Percentiles rank a stretch among this genome's conserved stretches.
phyloP scores from a whole-genome alignment of 2,329 filamentous ascomycete species.

The Grosmannia clavigera region DNA sequence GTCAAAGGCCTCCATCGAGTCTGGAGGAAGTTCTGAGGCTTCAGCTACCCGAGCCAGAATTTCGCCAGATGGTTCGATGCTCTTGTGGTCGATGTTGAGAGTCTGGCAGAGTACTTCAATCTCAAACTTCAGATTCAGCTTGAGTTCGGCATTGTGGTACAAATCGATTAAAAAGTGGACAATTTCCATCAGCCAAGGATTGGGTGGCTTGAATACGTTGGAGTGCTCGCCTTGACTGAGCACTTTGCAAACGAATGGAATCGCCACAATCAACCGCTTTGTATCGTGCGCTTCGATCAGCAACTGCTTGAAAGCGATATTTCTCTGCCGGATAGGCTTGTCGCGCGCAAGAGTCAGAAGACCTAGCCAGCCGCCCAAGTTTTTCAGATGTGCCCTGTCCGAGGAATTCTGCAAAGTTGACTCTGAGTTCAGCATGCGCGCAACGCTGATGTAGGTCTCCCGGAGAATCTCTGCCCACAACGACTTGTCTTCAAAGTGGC shows the following conservation, averaged over 20 bases:
- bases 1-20: slow-evolving; percentile 70
- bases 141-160: slow-evolving; percentile 85
- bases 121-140: slow-evolving; percentile 95
- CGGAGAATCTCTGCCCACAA: slow-evolving; percentile 84
- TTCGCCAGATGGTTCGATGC: slow-evolving; percentile 73
- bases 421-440: slow-evolving; percentile 82
- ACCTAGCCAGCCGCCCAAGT: slow-evolving; percentile 86
- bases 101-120: slow-evolving; percentile 96
- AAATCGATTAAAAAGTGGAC: slow-evolving; percentile 82
- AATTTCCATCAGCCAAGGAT: slow-evolving; percentile 97
- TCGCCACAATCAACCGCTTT: slow-evolving; percentile 80
- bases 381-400: slow-evolving; percentile 83
- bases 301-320: slow-evolving; percentile 93
- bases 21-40: slow-evolving; percentile 45
- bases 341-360: slow-evolving; percentile 86
- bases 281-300: slow-evolving; percentile 89
- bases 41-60: slow-evolving; percentile 64
- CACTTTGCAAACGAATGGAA: slow-evolving; percentile 96
- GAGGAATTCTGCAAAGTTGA: slow-evolving; percentile 70
- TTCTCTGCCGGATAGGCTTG: slow-evolving; percentile 89
- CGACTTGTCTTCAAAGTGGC: slow-evolving; percentile 63
- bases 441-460: slow-evolving; percentile 80
- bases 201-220: slow-evolving; percentile 83
- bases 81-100: slow-evolving; percentile 81
- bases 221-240: slow-evolving; percentile 74